Base-by-base conservation (phyloP, 2,329 filamentous ascomycete species). In the Talaromyces sp. region DNA sequence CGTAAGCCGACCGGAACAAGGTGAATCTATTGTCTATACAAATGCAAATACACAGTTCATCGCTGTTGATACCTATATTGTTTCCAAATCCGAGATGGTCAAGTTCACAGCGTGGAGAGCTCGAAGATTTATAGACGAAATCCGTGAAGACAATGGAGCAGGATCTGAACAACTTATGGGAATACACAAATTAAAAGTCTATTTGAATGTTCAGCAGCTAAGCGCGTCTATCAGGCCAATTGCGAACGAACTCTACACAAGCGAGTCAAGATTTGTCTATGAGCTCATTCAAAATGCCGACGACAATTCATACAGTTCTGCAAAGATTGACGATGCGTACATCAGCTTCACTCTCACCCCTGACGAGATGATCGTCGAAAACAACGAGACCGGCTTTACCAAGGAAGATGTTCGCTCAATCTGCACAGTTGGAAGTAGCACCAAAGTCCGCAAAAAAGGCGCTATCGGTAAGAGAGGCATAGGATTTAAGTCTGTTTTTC, bases 401-500 rank as follows among this genome's bases (percentile, higher is more conserved):
- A n/a, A 35, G 48, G 28, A 8, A 52, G n/a, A 33, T 1, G 48
- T 52, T 3, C 28, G 16, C 25, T 52, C 48, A 25, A 61, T 54
- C 16, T 55, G 33, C 37, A 55, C 55, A 44, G 23, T 61, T 37
- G 2, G 25, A 2, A 16, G 44, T 54, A 61, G 58, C 2, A 42
- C 46, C 1, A 79, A 79, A 65, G 68, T 67, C 7, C 56, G 52
- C 8, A 69, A 16, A 69, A 73, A 67, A 28, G 66, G 68, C 1
- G 70, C 68, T 64, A 72, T 73, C 39, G 72, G 73, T 1, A 72
- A 74, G 39, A 76, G 75, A 58, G 74, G 73, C 0, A 71, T 76
- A 61, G 74, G 74, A 6, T 76, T 76, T 64, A 76, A 76, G 63
- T 74, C 73, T 3, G 72, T 76, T 12, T 76, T 76, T 64, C 72